Conservation (phyloP, 2,329 filamentous ascomycete genomes). For the Podosphaera leucotricha region DNA sequence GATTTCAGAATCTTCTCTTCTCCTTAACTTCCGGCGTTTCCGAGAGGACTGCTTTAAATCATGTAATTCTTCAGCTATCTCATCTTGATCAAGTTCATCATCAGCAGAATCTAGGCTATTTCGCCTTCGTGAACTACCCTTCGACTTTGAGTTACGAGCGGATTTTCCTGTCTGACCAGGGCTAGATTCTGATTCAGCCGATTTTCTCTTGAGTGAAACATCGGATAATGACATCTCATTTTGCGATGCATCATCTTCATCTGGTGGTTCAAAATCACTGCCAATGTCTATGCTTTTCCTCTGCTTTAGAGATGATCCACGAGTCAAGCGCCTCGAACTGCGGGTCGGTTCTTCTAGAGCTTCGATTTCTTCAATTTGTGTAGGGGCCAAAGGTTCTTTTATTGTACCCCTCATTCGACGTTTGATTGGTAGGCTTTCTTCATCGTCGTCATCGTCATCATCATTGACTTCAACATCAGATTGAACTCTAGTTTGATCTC, state of each 20-base stretch:
- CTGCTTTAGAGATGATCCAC: constrained; percentile 10
- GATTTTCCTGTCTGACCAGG: constrained; percentile 26
- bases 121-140: constrained; percentile 23
- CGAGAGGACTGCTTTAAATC: constrained; percentile 26
- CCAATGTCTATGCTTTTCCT: constrained; percentile 12
- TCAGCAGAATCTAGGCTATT: constrained; percentile 26
- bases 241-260: constrained; percentile 23
- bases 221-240: constrained; percentile 22
- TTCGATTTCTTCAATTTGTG: constrained; percentile 22
- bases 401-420: constrained; percentile 15
- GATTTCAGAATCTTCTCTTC: constrained; percentile 29
- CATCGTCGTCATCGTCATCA: constrained; percentile 13
- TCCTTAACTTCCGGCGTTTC: constrained; percentile 20
- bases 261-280: constrained; percentile 16
- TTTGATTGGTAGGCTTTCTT: constrained; percentile 18
- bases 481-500: background rate
- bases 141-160: constrained; percentile 18
- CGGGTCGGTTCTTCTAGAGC: constrained; percentile 13
- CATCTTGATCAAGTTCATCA: constrained; percentile 35
- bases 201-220: constrained; percentile 17
- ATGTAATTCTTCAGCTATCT: constrained; percentile 40
- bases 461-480: constrained; percentile 2
- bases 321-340: constrained; percentile 13
- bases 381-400: constrained; percentile 7
- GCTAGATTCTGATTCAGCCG: constrained; percentile 24